Evolutionary conservation across 345 rosid genomes (phyloP).

Genomic region (Barbarea vulgaris): DNA sequence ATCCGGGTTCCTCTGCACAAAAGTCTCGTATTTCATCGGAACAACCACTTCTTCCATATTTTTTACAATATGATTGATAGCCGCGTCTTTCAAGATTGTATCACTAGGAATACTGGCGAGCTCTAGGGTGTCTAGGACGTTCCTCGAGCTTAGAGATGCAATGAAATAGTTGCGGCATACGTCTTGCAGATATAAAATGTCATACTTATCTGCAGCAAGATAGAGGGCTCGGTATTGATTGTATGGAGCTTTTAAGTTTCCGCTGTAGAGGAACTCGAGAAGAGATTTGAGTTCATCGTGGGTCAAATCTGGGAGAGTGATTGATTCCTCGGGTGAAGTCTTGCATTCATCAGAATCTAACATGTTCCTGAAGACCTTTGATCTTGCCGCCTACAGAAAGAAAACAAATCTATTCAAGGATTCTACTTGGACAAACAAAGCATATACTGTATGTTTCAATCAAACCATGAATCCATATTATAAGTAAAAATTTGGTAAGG

Average conservation of each 20-base stretch:
- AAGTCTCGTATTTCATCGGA: slow-evolving; percentile 41
- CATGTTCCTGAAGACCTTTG: slow-evolving; percentile 41
- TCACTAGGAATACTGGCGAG: slow-evolving; percentile 37
- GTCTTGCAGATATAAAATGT: slow-evolving; percentile 31
- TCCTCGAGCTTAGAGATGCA: slow-evolving; percentile 25
- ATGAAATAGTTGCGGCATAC: slow-evolving; percentile 32
- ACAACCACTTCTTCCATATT: slow-evolving; percentile 42
- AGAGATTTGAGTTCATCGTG: slow-evolving; percentile 31
- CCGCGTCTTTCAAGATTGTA: slow-evolving; percentile 28
- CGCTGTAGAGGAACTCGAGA: slow-evolving; percentile 38
- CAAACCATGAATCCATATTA: background rate
- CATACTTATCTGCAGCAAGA: slow-evolving; percentile 40
- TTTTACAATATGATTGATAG: slow-evolving; percentile 25
- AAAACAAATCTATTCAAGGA: background rate
- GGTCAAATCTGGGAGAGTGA: slow-evolving; percentile 30
- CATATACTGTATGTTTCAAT: background rate
- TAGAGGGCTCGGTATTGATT: slow-evolving; percentile 36
- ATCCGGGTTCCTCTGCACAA: slow-evolving; percentile 39
- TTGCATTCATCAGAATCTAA: slow-evolving; percentile 44
- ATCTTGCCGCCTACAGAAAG: slow-evolving; percentile 30
- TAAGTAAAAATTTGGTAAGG: background rate
- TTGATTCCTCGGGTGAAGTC: slow-evolving; percentile 22
- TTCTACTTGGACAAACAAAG: background rate
- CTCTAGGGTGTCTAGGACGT: slow-evolving; percentile 38
- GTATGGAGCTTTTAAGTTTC: slow-evolving; percentile 31